Evolutionary conservation across 2,329 filamentous ascomycete species (phyloP), one percentile per base, ranked within the genome.

Genomic region (Parafenestella ontariensis): DNA sequence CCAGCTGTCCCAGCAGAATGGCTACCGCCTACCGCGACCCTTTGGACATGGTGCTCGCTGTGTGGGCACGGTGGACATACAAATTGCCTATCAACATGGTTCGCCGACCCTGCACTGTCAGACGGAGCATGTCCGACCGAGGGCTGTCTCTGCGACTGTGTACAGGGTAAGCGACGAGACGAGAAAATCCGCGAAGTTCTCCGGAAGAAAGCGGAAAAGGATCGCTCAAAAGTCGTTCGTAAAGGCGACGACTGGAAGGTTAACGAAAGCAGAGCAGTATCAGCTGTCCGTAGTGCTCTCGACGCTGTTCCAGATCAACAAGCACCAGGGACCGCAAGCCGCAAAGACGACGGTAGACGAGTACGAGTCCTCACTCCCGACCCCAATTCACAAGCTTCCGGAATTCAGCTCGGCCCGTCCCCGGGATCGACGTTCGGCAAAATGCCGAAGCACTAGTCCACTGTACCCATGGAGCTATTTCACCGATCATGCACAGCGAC

Each of bases 61-160:
- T 89, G 86, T 68, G 84, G 84, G 3, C 86, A 89, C 62, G 81
- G 82, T 34, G 85, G 82, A 2, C 86, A 89, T 65, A 74, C 80
- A 5, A 79, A 80, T 45, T 89, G 86, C 66, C 77, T 87, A 26
- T 77, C 76, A 7, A 77, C 78, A 13, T 87, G 85, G 85, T 82
- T 86, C 49, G 73, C 74, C 17, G 78, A 82, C 47, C 60, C 78
- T 18, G 69, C 42, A 13, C 59, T 78, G 28, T 76, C 78, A 33
- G 80, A 83, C 58, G 85, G 84, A 15, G 80, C 79, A 26, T 88
- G 86, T 73, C 81, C 84, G 2, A 85, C 81, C 7, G 78, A 81
- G 43, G 85, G 84, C 17, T 88, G 86, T 69, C 73, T 82, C 48
- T 86, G 86, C 62, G 84, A 86, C 64, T 88, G 85, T 60, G 81